A percentile compares a stretch with the other conserved stretches of the same genome.
phyloP scores from a whole-genome alignment of 805 yeast genomes.

The Candida easanensis region DNA sequence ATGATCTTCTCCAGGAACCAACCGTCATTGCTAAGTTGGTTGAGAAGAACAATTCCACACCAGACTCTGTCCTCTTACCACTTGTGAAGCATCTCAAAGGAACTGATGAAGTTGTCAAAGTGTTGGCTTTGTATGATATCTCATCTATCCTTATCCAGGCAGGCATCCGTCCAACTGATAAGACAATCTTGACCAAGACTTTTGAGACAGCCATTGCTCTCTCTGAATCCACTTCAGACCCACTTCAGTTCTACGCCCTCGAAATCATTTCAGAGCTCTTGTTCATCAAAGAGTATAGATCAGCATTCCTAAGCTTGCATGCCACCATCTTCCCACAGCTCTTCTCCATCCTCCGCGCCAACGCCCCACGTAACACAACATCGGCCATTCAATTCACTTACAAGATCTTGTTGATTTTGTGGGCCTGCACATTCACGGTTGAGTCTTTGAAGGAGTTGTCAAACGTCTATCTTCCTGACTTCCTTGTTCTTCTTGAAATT shows the following conservation, averaged over 20 bases:
- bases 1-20: constrained; percentile 45
- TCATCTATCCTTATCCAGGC: constrained; percentile 42
- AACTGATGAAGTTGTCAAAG: constrained; percentile 53
- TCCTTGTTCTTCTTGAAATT: constrained; percentile 42
- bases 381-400: constrained; percentile 69
- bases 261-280: constrained; percentile 66
- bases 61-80: constrained; percentile 33
- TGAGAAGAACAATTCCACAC: not conserved
- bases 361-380: constrained; percentile 30
- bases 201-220: constrained; percentile 18
- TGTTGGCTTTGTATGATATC: constrained; percentile 54
- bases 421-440: constrained; percentile 80
- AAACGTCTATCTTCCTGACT: constrained; percentile 50
- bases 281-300: constrained; percentile 50
- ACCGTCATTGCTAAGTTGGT: constrained; percentile 41
- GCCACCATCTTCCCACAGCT: constrained; percentile 41
- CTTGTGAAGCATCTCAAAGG: constrained; percentile 49
- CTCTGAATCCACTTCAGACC: constrained; percentile 38
- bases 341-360: constrained; percentile 43
- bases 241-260: constrained; percentile 57
- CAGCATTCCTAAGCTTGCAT: constrained; percentile 42
- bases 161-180: constrained; percentile 14
- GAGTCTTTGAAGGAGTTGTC: constrained; percentile 49
- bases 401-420: constrained; percentile 68
- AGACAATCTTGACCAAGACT: constrained; percentile 22